phyloP scores from a whole-genome alignment of 202 grass and related monocot genomes.

The Panicum hallii region DNA sequence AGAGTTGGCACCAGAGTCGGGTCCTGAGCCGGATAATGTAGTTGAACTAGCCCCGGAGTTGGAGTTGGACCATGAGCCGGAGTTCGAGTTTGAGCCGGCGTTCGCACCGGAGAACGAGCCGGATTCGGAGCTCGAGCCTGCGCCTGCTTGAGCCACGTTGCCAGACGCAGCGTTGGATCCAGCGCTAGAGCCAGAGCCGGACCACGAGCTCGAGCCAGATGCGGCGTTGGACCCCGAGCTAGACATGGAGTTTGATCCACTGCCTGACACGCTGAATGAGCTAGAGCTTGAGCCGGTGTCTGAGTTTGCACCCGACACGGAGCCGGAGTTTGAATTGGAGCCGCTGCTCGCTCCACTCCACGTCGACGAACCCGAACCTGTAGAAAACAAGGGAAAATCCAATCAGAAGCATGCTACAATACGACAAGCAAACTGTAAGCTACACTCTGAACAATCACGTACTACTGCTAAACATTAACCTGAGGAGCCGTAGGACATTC shows the following conservation, averaged over 20 bases:
- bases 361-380: slow-evolving; percentile 35
- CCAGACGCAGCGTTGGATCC: not conserved
- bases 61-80: slow-evolving; percentile 45
- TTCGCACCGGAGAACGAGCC: not conserved
- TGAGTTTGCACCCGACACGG: slow-evolving; percentile 12
- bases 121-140: slow-evolving; percentile 10
- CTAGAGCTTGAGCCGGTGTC: slow-evolving; percentile 34
- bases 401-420: not conserved
- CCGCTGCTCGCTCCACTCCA: slow-evolving; percentile 28
- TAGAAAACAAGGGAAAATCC: not conserved
- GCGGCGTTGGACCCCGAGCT: not conserved
- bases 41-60: slow-evolving; percentile 35
- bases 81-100: slow-evolving; percentile 32
- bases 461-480: not conserved
- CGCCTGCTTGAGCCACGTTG: not conserved
- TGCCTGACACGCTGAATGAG: slow-evolving; percentile 24
- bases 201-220: slow-evolving; percentile 25
- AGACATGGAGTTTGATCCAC: slow-evolving; percentile 38
- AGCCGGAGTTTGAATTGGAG: slow-evolving; percentile 34
- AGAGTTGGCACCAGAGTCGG: not conserved
- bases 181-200: slow-evolving; percentile 44
- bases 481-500: slow-evolving; percentile 55
- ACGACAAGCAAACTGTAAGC: not conserved
- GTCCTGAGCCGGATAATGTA: not conserved
- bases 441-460: not conserved